Evolutionary conservation across 139 green algal genomes (phyloP), one percentile per base, ranked within the genome.

Genomic region (Asterochloris erici): DNA sequence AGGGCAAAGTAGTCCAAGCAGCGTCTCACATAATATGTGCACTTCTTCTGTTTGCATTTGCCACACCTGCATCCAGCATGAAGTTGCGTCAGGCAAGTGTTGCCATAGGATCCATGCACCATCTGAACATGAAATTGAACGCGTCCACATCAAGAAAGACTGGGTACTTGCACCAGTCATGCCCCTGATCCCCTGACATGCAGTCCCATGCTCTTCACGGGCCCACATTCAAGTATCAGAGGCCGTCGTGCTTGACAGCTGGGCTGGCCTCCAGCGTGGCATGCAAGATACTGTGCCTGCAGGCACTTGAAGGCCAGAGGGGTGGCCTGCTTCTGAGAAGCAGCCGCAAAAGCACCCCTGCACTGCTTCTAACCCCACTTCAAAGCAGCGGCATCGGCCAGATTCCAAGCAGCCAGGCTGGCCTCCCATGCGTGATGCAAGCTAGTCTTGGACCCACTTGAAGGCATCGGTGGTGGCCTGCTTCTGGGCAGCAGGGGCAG

Each of bases 401-500:
- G 75, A 0, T 15, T 24, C 74, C 63, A 54, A 84, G 1, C 1
- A 21, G 14, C 14, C 17, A 23, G 2, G 21, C 66, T 26, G 17
- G 17, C 66, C 66, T 71, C 19, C 17, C 19, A 71, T 26, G 66
- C 9, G 19, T 71, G 66, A 23, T 71, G 66, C 54, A 60, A 19
- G 26, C 14, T 26, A n/a, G 47, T n/a, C 21, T 15, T 54, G 77
- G 12, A 14, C 77, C 60, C 61, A 93, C 78, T 91, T 85, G 88
- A 99, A 99, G 89, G 95, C 90, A 88, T 99, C 95, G 12, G 97
- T 99, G 24, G 93, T 96, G 17, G 95, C 94, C 68, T 87, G 81
- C 78, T 86, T 80, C n/a, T 81, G n/a, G 60, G 86, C 76, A 0
- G 85, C 88, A 0, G 93, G 89, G 81, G 93, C 88, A 0, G 89